Evolutionary conservation across 768 basidiomycete genomes (phyloP).

Genomic region (Boletus sp.): DNA sequence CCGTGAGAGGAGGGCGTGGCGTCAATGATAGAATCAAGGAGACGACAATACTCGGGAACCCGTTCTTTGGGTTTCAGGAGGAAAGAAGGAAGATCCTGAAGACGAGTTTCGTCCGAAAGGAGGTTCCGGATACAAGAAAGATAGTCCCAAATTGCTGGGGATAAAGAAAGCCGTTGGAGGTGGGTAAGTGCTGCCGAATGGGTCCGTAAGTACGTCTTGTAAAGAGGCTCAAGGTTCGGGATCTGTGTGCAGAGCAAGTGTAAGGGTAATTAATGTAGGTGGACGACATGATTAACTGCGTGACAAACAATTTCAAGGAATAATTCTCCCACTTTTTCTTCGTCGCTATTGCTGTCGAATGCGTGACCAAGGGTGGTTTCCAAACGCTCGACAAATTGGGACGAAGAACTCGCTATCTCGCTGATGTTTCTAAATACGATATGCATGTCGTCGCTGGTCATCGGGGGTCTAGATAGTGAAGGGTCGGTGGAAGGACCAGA

Average conservation of each 20-base stretch:
- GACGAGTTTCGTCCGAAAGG: slow-evolving; percentile 57
- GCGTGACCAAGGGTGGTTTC: slow-evolving; percentile 56
- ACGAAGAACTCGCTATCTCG: slow-evolving; percentile 64
- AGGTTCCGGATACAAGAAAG: slow-evolving; percentile 46
- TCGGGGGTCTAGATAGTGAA: slow-evolving; percentile 42
- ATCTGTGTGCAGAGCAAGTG: slow-evolving; percentile 38
- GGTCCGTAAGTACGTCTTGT: slow-evolving; percentile 71
- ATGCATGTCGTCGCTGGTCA: slow-evolving; percentile 60
- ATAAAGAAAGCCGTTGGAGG: slow-evolving; percentile 41
- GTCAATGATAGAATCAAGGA: slow-evolving; percentile 67
- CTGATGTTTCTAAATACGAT: slow-evolving; percentile 71
- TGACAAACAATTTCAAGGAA: slow-evolving; percentile 63
- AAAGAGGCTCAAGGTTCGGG: slow-evolving; percentile 60
- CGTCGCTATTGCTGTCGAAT: slow-evolving; percentile 55
- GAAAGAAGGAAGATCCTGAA: slow-evolving; percentile 85
- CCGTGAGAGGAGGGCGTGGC: slow-evolving; percentile 59
- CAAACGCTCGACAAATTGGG: slow-evolving; percentile 54
- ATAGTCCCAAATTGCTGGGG: slow-evolving; percentile 40
- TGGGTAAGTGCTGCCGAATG: slow-evolving; percentile 67
- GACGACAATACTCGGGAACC: slow-evolving; percentile 82
- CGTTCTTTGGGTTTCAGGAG: slow-evolving; percentile 97
- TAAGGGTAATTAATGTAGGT: background rate
- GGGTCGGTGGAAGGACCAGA: slow-evolving; percentile 40
- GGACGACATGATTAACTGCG: background rate
- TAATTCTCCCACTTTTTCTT: slow-evolving; percentile 61